Evolutionary conservation across 2,329 filamentous ascomycete species (phyloP).

Genomic region (Zasmidium cellare): DNA sequence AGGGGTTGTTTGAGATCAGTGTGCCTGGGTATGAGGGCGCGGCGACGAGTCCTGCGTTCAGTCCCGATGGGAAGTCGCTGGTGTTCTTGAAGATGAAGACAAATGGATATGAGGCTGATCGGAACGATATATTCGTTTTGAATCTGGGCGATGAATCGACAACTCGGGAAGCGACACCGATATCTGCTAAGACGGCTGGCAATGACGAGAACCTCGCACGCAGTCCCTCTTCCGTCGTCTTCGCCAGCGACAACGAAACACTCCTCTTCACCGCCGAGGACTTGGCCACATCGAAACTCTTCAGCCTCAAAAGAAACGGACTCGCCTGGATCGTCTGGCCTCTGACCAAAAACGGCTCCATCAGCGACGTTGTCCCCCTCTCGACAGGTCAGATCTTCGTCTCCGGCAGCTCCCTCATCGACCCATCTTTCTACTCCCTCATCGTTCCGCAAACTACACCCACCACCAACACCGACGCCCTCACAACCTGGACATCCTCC

Average conservation of each 20-base stretch:
- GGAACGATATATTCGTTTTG: slow-evolving; percentile 67
- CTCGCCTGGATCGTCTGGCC: slow-evolving; percentile 36
- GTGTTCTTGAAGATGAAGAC: slow-evolving; percentile 79
- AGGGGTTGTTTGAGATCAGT: slow-evolving; percentile 53
- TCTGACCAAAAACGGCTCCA: slow-evolving; percentile 56
- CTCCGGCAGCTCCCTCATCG: slow-evolving; percentile 67
- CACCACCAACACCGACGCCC: slow-evolving; percentile 34
- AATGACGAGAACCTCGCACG: slow-evolving; percentile 14
- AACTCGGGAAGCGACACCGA: background rate
- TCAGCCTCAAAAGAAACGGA: slow-evolving; percentile 29
- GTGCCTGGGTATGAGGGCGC: slow-evolving; percentile 66
- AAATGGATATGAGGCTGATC: slow-evolving; percentile 79
- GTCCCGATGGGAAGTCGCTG: slow-evolving; percentile 67
- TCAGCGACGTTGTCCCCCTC: slow-evolving; percentile 56
- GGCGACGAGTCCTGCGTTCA: slow-evolving; percentile 68
- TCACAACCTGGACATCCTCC: slow-evolving; percentile 45
- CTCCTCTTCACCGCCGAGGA: slow-evolving; percentile 76
- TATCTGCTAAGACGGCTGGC: background rate
- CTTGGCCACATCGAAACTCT: slow-evolving; percentile 62
- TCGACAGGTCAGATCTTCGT: slow-evolving; percentile 59
- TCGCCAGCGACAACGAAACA: slow-evolving; percentile 56
- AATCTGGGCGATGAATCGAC: slow-evolving; percentile 43
- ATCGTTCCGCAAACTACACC: slow-evolving; percentile 58
- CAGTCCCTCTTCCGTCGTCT: slow-evolving; percentile 53
- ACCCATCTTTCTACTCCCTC: slow-evolving; percentile 69